A percentile compares a stretch with the other conserved stretches of the same genome.
Evolutionary conservation across 768 basidiomycete species (phyloP).

Genomic region (Coprinopsis cinerea): DNA sequence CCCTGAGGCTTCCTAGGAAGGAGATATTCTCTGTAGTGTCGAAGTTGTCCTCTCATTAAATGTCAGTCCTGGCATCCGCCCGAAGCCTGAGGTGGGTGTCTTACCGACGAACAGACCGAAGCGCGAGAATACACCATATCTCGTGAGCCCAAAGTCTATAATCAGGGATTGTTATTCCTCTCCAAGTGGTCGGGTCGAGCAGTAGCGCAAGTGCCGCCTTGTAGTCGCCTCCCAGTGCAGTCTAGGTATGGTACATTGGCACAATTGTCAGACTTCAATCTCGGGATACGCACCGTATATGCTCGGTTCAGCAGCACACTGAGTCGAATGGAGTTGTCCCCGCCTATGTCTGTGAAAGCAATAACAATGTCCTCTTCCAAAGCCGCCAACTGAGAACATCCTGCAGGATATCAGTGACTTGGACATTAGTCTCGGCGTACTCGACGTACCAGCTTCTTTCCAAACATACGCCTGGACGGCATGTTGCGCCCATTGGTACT

Average conservation of each 20-base stretch:
- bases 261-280: neutral
- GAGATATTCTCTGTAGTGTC: constrained; percentile 61
- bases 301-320: constrained; percentile 60
- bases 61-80: neutral
- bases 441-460: constrained; percentile 54
- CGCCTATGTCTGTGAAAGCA: constrained; percentile 54
- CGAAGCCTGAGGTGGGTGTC: neutral
- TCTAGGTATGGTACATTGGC: constrained; percentile 31
- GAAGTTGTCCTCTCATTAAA: constrained; percentile 52
- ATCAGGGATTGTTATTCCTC: constrained; percentile 54
- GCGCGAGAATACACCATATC: constrained; percentile 70
- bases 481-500: constrained; percentile 68
- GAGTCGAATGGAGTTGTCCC: constrained; percentile 57
- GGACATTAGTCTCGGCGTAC: neutral
- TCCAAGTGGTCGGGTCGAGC: constrained; percentile 67
- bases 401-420: constrained; percentile 30
- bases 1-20: constrained; percentile 54
- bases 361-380: constrained; percentile 68
- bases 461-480: constrained; percentile 71
- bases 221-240: constrained; percentile 65
- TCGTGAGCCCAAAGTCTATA: constrained; percentile 70
- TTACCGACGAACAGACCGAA: constrained; percentile 67
- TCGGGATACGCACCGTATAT: constrained; percentile 43
- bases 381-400: constrained; percentile 57
- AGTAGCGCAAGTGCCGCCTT: constrained; percentile 55